Evolutionary conservation across 495 filamentous ascomycete genomes (phyloP).

Genomic region (Aspergillus ellipticus): DNA sequence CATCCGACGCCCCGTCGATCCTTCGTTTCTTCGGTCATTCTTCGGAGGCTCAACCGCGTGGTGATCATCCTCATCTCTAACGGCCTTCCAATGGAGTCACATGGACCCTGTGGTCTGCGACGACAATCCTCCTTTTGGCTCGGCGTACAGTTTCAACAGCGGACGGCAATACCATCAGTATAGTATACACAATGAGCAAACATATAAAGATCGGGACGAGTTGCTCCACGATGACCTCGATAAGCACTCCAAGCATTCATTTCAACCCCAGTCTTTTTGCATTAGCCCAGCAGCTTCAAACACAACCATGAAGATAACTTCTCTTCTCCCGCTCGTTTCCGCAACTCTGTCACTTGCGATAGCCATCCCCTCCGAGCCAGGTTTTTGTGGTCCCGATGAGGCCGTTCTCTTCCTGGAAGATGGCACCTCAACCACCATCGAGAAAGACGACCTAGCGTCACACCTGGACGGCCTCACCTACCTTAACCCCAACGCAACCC

Average conservation of each 20-base stretch:
- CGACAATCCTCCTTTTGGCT: too few species aligned
- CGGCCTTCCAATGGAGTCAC: too few species aligned
- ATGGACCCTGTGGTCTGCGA: too few species aligned
- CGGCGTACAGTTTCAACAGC: not conserved
- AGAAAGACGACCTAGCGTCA: slow-evolving; percentile 7
- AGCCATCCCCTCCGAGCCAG: slow-evolving; percentile 2
- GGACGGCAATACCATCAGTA: not conserved
- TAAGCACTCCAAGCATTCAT: not conserved
- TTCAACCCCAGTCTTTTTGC: not conserved
- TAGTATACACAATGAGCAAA: not conserved
- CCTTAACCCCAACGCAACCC: not conserved
- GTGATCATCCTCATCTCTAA: not conserved
- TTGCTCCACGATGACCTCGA: not conserved
- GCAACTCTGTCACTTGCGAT: not conserved
- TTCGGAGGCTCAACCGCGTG: not conserved
- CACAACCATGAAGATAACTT: not conserved
- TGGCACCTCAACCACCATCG: slow-evolving; percentile 8
- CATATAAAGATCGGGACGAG: not conserved
- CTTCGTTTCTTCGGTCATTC: not conserved
- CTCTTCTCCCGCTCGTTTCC: not conserved
- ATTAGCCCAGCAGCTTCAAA: not conserved
- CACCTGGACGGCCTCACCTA: slow-evolving; percentile 6
- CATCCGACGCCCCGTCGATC: not conserved
- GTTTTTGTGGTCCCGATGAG: slow-evolving; percentile 4
- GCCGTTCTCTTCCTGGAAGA: slow-evolving; percentile 10